Conservation (phyloP, 306 rosid species). For the Echinosophora koreensis region DNA sequence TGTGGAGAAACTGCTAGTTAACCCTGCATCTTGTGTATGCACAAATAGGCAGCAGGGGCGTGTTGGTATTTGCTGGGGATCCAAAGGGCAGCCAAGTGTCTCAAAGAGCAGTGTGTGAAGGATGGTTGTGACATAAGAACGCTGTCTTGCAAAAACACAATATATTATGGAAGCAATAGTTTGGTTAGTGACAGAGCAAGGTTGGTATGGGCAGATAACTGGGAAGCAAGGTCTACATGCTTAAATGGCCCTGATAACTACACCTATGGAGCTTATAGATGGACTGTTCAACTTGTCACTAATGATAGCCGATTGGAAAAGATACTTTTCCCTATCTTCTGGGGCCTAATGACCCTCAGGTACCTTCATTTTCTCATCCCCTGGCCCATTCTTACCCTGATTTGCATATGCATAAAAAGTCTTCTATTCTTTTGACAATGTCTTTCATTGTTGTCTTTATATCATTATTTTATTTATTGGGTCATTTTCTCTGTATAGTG, state of each 20-base stretch:
- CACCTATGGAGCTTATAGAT: conserved; percentile 80
- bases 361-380: conserved; percentile 10
- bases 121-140: conserved; percentile 60
- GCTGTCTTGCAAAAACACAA: conserved; percentile 66
- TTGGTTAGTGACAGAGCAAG: conserved; percentile 55
- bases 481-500: neutral
- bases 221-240: conserved; percentile 63
- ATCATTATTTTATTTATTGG: neutral
- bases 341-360: conserved; percentile 99
- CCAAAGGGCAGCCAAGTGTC: conserved; percentile 77
- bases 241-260: conserved; percentile 62
- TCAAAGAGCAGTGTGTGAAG: conserved; percentile 65
- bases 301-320: conserved; percentile 82
- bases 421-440: neutral
- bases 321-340: conserved; percentile 91
- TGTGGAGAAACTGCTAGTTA: neutral
- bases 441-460: neutral
- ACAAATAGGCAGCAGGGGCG: conserved; percentile 88
- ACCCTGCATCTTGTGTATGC: neutral
- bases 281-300: conserved; percentile 92
- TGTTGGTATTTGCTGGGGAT: conserved; percentile 93
- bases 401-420: neutral
- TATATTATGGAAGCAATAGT: conserved; percentile 64
- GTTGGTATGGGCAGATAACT: conserved; percentile 72
- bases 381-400: neutral